Conservation (phyloP, 257 asterid species). For the Voacanga thouarsii region DNA sequence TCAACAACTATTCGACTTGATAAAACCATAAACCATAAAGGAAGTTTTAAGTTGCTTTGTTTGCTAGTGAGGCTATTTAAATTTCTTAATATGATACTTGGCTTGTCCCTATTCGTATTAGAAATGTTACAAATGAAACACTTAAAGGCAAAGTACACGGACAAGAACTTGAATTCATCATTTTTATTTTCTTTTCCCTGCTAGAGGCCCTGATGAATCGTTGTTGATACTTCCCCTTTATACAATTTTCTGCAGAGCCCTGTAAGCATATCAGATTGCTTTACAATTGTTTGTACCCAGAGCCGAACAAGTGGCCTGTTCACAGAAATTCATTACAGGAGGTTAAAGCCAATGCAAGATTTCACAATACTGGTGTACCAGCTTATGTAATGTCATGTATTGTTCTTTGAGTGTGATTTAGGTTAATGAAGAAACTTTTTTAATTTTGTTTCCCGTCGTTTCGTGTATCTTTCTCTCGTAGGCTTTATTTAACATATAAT, state of each 20-base stretch:
- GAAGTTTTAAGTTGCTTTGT: background rate
- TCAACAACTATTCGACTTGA: background rate
- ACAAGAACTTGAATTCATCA: background rate
- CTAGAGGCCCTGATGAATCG: background rate
- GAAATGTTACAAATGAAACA: background rate
- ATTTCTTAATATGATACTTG: background rate
- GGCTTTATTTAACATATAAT: background rate
- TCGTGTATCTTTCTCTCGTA: too few species aligned
- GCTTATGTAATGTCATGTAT: background rate
- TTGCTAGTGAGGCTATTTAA: background rate
- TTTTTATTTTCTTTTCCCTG: background rate
- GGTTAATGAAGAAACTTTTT: background rate
- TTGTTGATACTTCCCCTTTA: background rate
- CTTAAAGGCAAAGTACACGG: background rate
- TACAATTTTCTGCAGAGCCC: background rate
- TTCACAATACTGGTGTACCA: background rate
- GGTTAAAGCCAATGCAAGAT: background rate
- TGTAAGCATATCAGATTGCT: background rate
- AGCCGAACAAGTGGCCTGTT: background rate
- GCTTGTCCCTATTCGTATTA: background rate
- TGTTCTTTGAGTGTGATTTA: background rate
- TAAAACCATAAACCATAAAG: background rate
- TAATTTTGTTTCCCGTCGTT: background rate
- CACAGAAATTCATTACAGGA: background rate
- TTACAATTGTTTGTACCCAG: background rate